These are phyloP conservation scores for Phylloporus scabripes DNA, from an alignment of 768 basidiomycete species.

Conservation along the genomic window DNA sequence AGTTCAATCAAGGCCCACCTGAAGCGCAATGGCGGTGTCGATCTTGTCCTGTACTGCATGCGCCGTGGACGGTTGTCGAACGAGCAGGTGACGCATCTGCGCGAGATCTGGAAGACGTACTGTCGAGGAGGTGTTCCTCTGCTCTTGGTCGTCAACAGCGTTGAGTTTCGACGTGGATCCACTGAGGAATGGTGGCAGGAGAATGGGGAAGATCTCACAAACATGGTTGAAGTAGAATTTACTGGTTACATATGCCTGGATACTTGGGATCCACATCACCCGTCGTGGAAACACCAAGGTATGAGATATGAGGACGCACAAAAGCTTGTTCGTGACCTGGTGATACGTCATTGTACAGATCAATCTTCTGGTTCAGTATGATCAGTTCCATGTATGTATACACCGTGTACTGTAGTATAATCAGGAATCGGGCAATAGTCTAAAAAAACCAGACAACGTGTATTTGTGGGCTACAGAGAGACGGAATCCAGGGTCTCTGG, in stretches of 20 bases:
- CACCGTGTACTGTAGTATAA: constrained; percentile 2
- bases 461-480: too few relatives aligned
- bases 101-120: constrained; percentile 22
- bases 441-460: background rate
- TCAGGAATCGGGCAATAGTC: background rate
- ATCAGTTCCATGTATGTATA: background rate
- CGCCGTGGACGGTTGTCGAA: constrained; percentile 32
- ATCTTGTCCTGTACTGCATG: constrained; percentile 35
- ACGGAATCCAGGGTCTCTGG: background rate
- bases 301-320: constrained; percentile 16
- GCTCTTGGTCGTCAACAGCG: constrained; percentile 14
- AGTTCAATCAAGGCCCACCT: constrained; percentile 10
- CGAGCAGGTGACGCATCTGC: constrained; percentile 28
- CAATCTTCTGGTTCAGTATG: constrained; percentile 1
- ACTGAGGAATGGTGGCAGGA: constrained; percentile 17
- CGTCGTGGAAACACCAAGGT: constrained; percentile 18
- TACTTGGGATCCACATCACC: constrained; percentile 10
- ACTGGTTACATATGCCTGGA: constrained; percentile 16
- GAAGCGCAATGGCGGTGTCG: constrained; percentile 9
- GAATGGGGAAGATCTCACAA: constrained; percentile 8
- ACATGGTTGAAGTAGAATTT: constrained; percentile 8
- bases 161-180: constrained; percentile 16
- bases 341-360: constrained; percentile 10
- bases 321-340: constrained; percentile 7
- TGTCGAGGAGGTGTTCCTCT: constrained; percentile 10